Conservation (phyloP, 106 monocot species). For the Posidonia australis region DNA sequence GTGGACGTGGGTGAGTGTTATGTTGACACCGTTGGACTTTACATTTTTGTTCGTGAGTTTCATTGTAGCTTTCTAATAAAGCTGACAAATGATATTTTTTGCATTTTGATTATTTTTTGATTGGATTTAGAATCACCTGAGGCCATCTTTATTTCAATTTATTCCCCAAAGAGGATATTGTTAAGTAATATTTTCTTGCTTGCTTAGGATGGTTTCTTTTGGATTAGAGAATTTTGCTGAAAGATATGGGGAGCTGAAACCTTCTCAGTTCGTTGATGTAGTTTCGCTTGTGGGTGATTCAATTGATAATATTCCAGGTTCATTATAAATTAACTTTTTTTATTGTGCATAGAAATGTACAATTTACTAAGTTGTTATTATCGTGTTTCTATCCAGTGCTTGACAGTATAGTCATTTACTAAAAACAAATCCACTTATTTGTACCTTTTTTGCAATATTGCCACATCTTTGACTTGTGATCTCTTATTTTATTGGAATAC, state of each 20-base stretch:
- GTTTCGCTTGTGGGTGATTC: constrained; percentile 67
- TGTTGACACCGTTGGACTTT: background rate
- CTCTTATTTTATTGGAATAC: background rate
- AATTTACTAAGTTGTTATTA: too few relatives aligned
- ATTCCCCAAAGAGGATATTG: background rate
- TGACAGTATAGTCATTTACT: too few relatives aligned
- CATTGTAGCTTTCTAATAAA: background rate
- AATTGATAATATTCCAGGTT: constrained; percentile 95
- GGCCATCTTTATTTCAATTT: background rate
- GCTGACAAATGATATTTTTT: background rate
- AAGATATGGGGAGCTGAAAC: constrained; percentile 59
- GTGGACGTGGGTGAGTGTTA: constrained; percentile 64
- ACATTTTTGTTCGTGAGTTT: background rate
- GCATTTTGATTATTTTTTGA: background rate
- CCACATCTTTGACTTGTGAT: background rate
- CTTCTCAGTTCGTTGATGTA: constrained; percentile 89
- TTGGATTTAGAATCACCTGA: background rate
- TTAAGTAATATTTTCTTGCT: background rate
- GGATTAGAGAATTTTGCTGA: constrained; percentile 86
- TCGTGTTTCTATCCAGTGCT: too few relatives aligned
- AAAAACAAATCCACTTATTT: background rate
- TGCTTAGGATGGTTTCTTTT: constrained; percentile 83
- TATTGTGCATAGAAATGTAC: too few relatives aligned
- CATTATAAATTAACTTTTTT: background rate
- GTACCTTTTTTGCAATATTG: background rate